These are phyloP conservation scores for Cercospora sojina DNA, from an alignment of 2,329 filamentous ascomycete species.

Conservation along the genomic window DNA sequence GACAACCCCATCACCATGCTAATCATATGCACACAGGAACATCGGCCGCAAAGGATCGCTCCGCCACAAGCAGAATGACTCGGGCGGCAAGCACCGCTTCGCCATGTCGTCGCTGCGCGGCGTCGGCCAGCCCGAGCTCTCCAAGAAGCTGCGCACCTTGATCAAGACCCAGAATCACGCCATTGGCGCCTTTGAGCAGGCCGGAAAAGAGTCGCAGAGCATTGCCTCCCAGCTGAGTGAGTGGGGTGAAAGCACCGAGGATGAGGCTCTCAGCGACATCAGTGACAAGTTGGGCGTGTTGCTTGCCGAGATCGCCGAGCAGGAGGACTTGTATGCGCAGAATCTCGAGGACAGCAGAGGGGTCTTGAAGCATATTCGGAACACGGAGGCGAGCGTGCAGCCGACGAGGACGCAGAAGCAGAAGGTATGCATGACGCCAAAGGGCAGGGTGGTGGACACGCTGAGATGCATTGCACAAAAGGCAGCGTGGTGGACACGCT, in stretches of 20 bases:
- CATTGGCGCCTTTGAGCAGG: conserved; percentile 78
- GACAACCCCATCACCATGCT: not conserved
- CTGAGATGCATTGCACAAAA: not conserved
- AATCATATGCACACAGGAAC: conserved; percentile 11
- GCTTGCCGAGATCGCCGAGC: conserved; percentile 87
- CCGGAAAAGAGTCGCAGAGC: conserved; percentile 76
- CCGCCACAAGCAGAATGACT: conserved; percentile 59
- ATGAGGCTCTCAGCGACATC: conserved; percentile 83
- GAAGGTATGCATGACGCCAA: conserved; percentile 50
- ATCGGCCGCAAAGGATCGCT: conserved; percentile 66
- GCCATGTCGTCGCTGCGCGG: conserved; percentile 83
- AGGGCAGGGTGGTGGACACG: not conserved
- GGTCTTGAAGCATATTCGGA: conserved; percentile 85
- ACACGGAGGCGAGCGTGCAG: conserved; percentile 94
- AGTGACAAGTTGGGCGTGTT: conserved; percentile 95
- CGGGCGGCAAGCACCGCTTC: conserved; percentile 66
- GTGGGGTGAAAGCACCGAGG: conserved; percentile 89
- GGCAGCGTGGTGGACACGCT: not conserved
- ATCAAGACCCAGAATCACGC: conserved; percentile 95
- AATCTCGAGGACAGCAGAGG: conserved; percentile 80
- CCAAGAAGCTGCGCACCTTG: conserved; percentile 81
- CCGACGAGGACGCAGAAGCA: conserved; percentile 82
- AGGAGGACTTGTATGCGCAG: conserved; percentile 85
- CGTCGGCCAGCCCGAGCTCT: conserved; percentile 76
- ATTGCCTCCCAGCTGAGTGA: conserved; percentile 91